phyloP scores from a whole-genome alignment of 164 flowering plant genomes.

The Vitis vinifera region DNA sequence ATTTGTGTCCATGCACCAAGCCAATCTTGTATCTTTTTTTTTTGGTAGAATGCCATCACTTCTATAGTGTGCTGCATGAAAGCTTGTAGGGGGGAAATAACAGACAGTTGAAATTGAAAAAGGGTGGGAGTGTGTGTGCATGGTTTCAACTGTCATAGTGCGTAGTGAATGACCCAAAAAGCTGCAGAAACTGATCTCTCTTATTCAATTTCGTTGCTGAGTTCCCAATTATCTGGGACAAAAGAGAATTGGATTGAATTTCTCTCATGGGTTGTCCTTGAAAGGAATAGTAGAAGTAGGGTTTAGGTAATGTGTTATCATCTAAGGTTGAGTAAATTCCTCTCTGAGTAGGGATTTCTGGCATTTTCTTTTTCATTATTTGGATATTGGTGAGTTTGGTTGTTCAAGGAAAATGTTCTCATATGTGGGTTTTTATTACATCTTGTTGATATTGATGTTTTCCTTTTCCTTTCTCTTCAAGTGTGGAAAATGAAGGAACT shows the following conservation, averaged over 20 bases:
- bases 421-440: constrained; percentile 9
- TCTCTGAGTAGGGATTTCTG: background rate
- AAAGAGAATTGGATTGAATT: background rate
- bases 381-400: constrained; percentile 10
- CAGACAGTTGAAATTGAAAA: too few relatives aligned
- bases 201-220: too few relatives aligned
- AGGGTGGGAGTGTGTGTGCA: background rate
- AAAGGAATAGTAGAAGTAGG: constrained; percentile 2
- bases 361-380: background rate
- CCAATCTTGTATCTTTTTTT: too few relatives aligned
- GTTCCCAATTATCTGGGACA: background rate
- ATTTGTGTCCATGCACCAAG: too few relatives aligned
- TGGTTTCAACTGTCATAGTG: background rate
- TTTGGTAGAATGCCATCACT: background rate
- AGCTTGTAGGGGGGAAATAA: too few relatives aligned
- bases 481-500: background rate
- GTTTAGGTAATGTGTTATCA: background rate
- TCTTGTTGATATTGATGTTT: constrained; percentile 4
- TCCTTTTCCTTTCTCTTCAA: background rate
- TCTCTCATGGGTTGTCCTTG: constrained; percentile 6
- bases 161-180: background rate
- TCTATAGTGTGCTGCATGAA: too few relatives aligned
- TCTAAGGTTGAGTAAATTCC: background rate
- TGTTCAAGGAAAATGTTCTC: background rate
- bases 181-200: background rate